Conservation (phyloP, 2,329 filamentous ascomycete species). For the Diplocarpon mali region DNA sequence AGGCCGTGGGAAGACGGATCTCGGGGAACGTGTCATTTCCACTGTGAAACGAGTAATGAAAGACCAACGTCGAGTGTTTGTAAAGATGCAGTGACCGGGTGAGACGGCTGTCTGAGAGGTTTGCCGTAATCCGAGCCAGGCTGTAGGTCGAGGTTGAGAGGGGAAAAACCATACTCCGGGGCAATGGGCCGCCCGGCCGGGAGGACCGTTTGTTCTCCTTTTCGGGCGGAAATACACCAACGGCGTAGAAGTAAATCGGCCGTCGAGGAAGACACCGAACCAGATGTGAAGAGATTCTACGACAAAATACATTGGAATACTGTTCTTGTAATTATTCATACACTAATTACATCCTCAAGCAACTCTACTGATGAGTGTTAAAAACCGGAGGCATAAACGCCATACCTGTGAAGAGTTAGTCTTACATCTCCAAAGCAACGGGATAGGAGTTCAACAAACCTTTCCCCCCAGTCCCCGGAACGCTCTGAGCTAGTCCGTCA, state of each 20-base stretch:
- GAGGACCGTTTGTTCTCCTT: too few species aligned
- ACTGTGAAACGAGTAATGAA: not conserved
- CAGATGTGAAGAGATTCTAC: too few species aligned
- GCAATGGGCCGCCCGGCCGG: too few species aligned
- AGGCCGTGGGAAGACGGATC: not conserved
- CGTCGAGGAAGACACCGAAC: too few species aligned
- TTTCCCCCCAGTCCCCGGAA: conserved; percentile 19
- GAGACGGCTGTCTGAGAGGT: too few species aligned
- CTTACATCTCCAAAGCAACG: not conserved
- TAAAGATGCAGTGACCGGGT: too few species aligned
- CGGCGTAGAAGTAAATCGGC: too few species aligned
- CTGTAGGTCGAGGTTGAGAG: too few species aligned
- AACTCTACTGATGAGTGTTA: conserved; percentile 17
- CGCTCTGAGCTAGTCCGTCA: conserved; percentile 14
- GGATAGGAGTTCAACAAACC: conserved; percentile 14
- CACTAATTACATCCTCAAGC: conserved; percentile 2
- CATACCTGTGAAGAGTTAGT: conserved; percentile 22
- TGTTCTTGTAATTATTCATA: not conserved
- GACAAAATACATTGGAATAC: not conserved
- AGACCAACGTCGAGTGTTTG: too few species aligned
- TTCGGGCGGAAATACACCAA: too few species aligned
- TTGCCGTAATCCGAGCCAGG: too few species aligned
- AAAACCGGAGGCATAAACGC: conserved; percentile 29
- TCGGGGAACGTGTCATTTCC: not conserved
- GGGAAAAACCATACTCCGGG: too few species aligned